Evolutionary conservation across 768 basidiomycete genomes (phyloP), one percentile per base, ranked within the genome.

Genomic region (Tylopilus subfusipes): DNA sequence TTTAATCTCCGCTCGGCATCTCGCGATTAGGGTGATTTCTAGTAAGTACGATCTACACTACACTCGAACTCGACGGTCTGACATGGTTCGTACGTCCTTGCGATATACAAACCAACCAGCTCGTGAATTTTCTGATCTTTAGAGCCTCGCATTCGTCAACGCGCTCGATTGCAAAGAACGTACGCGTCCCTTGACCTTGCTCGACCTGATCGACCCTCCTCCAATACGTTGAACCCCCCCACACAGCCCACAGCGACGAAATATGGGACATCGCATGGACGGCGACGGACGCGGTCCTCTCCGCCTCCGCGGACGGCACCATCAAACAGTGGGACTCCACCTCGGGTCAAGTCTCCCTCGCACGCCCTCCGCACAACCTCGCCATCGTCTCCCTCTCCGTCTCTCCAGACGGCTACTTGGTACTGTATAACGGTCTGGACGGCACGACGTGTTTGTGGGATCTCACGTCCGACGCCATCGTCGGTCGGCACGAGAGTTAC

Each of bases 201-300:
- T 40, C 5, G 52, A 61, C 59, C 50, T 51, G 34, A 51, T 45
- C 42, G 13, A 49, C 46, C 44, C 7, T n/a, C 18, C 12, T 45
- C 14, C 52, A 33, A 44, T 42, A 34, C 50, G 22, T 39, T 54
- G 25, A 64, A 40, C 46, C 19, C 31, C 46, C 19, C 31, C 19
- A 13, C 27, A 55, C 76, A 93, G 91, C 84, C 30, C 90, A 93
- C 71, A 74, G 76, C 51, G 90, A 90, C 69, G 82, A 89, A 55
- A 77, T 92, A 53, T 93, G 90, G 90, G 88, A 81, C 49, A 76
- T 86, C 9, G 72, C 77, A 18, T 93, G 90, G 89, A 86, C 89
- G 1, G 68, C 78, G 4, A 75, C 78, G 16, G 84, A 89, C 55
- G 78, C 75, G 13, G 78, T 81, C 4, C 69, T 93, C 31, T 90